These are phyloP conservation scores for Bathelium albidoporum DNA, from an alignment of 495 filamentous ascomycete genomes.

Conservation along the genomic window DNA sequence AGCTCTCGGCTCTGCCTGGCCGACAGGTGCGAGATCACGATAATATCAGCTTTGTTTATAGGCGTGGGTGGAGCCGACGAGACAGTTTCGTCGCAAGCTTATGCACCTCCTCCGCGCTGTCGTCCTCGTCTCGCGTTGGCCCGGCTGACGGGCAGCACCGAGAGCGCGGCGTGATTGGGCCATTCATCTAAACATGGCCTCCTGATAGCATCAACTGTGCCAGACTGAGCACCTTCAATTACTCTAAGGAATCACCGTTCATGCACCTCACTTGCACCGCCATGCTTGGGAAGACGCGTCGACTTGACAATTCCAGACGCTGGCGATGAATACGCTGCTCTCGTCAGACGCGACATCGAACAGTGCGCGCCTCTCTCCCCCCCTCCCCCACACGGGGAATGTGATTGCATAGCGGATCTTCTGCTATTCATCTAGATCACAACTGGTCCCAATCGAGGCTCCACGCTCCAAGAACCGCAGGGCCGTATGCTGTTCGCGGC, in stretches of 20 bases:
- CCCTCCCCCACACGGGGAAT: no score
- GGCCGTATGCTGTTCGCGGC: neutral
- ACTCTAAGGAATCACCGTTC: neutral
- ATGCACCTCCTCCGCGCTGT: neutral
- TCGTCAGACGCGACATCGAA: neutral
- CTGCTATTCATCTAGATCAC: neutral
- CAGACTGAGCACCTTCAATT: conserved; percentile 1
- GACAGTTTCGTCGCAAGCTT: conserved; percentile 3
- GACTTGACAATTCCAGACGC: neutral
- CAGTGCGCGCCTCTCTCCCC: neutral
- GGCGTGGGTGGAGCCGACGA: neutral
- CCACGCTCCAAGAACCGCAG: no score
- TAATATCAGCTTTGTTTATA: conserved; percentile 3
- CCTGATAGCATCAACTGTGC: conserved; percentile 1
- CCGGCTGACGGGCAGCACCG: neutral
- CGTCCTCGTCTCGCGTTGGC: neutral
- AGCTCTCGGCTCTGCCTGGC: neutral
- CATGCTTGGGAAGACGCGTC: neutral
- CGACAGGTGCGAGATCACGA: neutral
- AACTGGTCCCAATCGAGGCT: neutral
- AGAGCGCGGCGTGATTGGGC: neutral
- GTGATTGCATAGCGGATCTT: neutral
- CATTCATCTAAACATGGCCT: conserved; percentile 1
- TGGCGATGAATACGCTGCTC: neutral
- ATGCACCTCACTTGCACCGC: conserved; percentile 2